Percentiles rank a stretch among this genome's conserved stretches.
These are phyloP conservation scores for Withania somnifera DNA, from an alignment of 305 asterid genomes.

Conservation along the genomic window DNA sequence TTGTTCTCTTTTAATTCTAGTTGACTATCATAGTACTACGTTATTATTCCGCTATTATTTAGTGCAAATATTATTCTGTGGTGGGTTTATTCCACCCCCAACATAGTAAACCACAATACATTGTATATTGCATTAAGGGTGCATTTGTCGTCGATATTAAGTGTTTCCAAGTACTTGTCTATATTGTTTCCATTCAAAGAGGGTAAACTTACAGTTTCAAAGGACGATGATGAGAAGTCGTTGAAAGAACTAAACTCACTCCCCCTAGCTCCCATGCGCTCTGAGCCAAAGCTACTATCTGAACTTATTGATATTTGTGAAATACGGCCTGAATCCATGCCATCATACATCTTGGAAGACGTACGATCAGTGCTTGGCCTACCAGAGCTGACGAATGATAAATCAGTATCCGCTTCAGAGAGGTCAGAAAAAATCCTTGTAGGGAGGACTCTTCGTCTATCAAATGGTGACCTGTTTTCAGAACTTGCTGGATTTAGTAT, in stretches of 20 bases:
- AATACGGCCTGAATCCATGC: slow-evolving; percentile 34
- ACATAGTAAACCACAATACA: too few species aligned
- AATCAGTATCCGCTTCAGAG: slow-evolving; percentile 54
- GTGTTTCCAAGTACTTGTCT: background rate
- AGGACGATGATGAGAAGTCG: slow-evolving; percentile 45
- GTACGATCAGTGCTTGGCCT: slow-evolving; percentile 62
- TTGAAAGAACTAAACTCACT: slow-evolving; percentile 35
- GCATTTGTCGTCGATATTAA: background rate
- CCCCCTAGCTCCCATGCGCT: slow-evolving; percentile 31
- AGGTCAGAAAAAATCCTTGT: slow-evolving; percentile 39
- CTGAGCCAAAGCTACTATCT: slow-evolving; percentile 60
- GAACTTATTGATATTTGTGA: slow-evolving; percentile 63
- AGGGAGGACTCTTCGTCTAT: slow-evolving; percentile 28
- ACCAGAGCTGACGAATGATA: slow-evolving; percentile 71
- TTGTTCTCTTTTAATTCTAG: too few species aligned
- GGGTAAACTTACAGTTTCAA: slow-evolving; percentile 46
- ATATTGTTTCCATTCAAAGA: background rate
- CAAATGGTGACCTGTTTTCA: slow-evolving; percentile 45
- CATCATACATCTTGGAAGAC: slow-evolving; percentile 33
- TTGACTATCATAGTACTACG: too few species aligned
- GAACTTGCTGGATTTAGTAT: background rate
- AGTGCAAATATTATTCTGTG: too few species aligned
- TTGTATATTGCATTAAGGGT: background rate
- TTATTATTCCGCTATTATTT: too few species aligned
- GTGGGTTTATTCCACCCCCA: too few species aligned